A percentile compares a stretch with the other conserved stretches of the same genome.
phyloP scores from a whole-genome alignment of 495 filamentous ascomycete genomes.

The Ascodesmis nigricans region DNA sequence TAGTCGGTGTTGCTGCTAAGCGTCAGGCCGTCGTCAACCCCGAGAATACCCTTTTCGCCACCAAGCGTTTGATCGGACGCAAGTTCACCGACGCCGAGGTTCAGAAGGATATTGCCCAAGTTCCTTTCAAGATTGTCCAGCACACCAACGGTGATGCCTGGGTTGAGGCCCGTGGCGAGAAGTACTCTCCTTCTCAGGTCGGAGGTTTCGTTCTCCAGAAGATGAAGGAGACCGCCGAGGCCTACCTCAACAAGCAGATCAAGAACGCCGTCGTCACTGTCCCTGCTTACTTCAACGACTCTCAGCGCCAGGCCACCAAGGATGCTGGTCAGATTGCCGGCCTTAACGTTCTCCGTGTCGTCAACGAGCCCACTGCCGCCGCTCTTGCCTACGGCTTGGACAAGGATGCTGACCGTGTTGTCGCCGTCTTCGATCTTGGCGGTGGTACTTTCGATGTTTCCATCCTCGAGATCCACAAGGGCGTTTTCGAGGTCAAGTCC shows the following conservation, averaged over 20 bases:
- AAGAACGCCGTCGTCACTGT: conserved; percentile 95
- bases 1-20: conserved; percentile 96
- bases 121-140: conserved; percentile 98
- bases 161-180: conserved; percentile 87
- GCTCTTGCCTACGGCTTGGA: conserved; percentile 89
- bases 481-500: conserved; percentile 96
- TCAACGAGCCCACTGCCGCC: conserved; percentile 91
- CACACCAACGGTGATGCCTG: conserved; percentile 96
- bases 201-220: conserved; percentile 92
- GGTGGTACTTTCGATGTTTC: conserved; percentile 99
- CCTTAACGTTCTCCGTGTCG: conserved; percentile 86
- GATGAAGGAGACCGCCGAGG: conserved; percentile 97
- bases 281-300: conserved; percentile 96
- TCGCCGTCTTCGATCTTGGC: conserved; percentile 94
- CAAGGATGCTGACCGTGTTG: conserved; percentile 73
- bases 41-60: conserved; percentile 97
- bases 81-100: conserved; percentile 94
- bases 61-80: conserved; percentile 96
- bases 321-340: conserved; percentile 91
- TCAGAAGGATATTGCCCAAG: conserved; percentile 93
- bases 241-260: conserved; percentile 66
- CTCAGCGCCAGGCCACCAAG: conserved; percentile 93
- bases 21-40: conserved; percentile 98
- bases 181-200: conserved; percentile 95
- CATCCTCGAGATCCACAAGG: conserved; percentile 89